Percentiles rank a stretch among this genome's conserved stretches.
phyloP scores from a whole-genome alignment of 805 yeast genomes.

The Suhomyces sp. region DNA sequence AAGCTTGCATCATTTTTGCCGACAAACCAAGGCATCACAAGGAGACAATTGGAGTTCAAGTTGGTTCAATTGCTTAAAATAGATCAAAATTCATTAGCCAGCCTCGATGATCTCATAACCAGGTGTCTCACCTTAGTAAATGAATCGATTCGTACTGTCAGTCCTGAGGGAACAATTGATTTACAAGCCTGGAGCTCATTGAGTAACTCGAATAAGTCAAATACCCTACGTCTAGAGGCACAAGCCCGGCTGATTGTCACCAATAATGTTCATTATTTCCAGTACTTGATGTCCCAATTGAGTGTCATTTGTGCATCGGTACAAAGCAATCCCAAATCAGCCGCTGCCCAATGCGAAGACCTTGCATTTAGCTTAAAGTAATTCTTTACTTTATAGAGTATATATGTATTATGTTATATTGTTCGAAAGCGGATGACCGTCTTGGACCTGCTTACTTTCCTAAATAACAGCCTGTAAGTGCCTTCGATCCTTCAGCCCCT shows the following conservation, averaged over 20 bases:
- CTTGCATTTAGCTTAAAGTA: slow-evolving; percentile 3
- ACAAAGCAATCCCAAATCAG: slow-evolving; percentile 6
- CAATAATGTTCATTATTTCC: slow-evolving; percentile 12
- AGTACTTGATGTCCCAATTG: slow-evolving; percentile 11
- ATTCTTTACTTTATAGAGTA: slow-evolving; percentile 1
- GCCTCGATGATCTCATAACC: background rate
- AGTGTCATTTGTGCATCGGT: slow-evolving; percentile 6
- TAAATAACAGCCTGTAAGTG: background rate
- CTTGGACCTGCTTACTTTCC: background rate
- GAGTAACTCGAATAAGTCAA: background rate
- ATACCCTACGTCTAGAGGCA: slow-evolving; percentile 3
- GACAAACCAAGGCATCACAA: background rate
- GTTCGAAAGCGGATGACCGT: background rate
- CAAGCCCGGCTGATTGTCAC: slow-evolving; percentile 3
- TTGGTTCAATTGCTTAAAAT: background rate
- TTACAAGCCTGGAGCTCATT: background rate
- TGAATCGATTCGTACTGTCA: background rate
- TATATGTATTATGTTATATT: background rate
- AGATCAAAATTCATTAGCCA: background rate
- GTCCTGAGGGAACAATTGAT: background rate
- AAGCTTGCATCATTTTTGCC: background rate
- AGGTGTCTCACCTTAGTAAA: background rate
- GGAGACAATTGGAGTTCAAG: slow-evolving; percentile 13
- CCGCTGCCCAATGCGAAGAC: slow-evolving; percentile 11
- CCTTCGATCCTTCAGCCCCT: background rate